Conservation (phyloP, 177 flowering plant species). For the Vitis hybrid region DNA sequence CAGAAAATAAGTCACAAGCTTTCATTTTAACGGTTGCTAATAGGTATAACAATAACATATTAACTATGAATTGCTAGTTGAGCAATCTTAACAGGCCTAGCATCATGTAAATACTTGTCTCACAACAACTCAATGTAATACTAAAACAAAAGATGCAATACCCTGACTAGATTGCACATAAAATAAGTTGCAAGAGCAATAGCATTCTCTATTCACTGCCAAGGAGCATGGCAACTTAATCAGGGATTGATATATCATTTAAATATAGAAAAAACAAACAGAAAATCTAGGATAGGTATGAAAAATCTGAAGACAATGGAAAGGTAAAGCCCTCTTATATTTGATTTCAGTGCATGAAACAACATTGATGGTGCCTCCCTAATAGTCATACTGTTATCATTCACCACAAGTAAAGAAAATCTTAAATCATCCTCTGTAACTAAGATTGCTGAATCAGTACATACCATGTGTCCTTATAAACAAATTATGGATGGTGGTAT, state of each 20-base stretch:
- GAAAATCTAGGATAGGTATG: background rate
- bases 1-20: background rate
- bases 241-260: background rate
- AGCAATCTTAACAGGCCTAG: background rate
- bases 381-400: background rate
- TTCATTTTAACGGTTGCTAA: background rate
- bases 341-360: too few relatives aligned
- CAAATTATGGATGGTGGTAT: background rate
- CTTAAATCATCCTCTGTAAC: background rate
- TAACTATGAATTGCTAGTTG: background rate
- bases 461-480: background rate
- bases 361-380: background rate
- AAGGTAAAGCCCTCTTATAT: background rate
- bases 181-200: too few relatives aligned
- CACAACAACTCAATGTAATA: too few relatives aligned
- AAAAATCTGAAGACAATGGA: background rate
- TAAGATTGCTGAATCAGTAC: background rate
- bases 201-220: background rate
- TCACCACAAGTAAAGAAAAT: background rate
- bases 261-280: background rate
- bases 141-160: too few relatives aligned
- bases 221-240: too few relatives aligned
- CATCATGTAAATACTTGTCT: too few relatives aligned
- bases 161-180: too few relatives aligned
- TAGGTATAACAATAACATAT: background rate